A percentile compares a stretch with the other conserved stretches of the same genome.
These are phyloP conservation scores for Pluteus cervinus DNA, from an alignment of 768 basidiomycete species.

Conservation along the genomic window DNA sequence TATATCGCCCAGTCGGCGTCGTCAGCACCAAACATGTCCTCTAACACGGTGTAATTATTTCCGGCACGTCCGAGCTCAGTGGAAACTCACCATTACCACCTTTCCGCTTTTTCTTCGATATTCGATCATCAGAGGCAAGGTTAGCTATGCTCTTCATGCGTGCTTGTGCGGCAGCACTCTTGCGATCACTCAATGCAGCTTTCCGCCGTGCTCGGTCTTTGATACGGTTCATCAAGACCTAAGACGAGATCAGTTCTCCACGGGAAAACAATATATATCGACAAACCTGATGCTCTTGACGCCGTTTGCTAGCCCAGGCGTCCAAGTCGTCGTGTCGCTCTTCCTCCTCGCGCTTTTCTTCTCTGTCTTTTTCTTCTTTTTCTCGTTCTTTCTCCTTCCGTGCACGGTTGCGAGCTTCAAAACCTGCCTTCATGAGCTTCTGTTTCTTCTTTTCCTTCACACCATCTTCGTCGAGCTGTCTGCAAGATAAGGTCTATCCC, in stretches of 20 bases:
- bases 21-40: constrained; percentile 90
- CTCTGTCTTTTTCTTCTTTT: constrained; percentile 60
- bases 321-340: constrained; percentile 65
- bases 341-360: constrained; percentile 72
- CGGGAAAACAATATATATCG: background rate
- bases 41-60: constrained; percentile 36
- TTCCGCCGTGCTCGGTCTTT: constrained; percentile 75
- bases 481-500: background rate
- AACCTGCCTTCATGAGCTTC: constrained; percentile 86
- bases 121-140: constrained; percentile 81
- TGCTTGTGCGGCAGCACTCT: constrained; percentile 91
- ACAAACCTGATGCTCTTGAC: constrained; percentile 74
- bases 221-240: constrained; percentile 80
- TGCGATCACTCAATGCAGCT: constrained; percentile 82
- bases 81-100: constrained; percentile 58
- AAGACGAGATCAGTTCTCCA: constrained; percentile 1
- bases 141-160: constrained; percentile 95
- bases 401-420: constrained; percentile 81
- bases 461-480: constrained; percentile 80
- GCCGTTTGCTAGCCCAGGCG: constrained; percentile 70
- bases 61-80: constrained; percentile 8
- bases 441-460: constrained; percentile 95
- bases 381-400: constrained; percentile 87
- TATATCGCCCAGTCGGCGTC: constrained; percentile 98
- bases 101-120: constrained; percentile 82